phyloP scores from a whole-genome alignment of 768 basidiomycete genomes.

The Candolleomyces eurysporus region DNA sequence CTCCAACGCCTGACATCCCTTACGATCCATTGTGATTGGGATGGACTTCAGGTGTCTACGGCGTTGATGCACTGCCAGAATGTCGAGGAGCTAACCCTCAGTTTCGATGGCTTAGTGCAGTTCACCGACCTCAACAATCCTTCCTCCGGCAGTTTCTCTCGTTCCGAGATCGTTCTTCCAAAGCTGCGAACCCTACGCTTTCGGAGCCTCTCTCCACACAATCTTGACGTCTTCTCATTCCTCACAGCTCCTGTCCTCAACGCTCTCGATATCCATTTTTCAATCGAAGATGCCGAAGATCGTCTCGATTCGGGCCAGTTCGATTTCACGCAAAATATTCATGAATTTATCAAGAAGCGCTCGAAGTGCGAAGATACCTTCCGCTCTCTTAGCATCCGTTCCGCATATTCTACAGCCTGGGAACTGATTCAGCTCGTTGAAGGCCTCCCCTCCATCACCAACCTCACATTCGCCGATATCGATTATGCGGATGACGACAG shows the following conservation, averaged over 20 bases:
- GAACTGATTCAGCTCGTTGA: not conserved
- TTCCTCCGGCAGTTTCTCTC: no score
- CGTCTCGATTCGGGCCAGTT: not conserved
- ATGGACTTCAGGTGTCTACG: not conserved
- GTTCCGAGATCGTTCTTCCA: not conserved
- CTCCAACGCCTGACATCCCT: not conserved
- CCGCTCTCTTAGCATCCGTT: no score
- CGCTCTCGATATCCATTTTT: not conserved
- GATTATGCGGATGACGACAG: not conserved
- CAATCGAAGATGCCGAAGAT: not conserved
- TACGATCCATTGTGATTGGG: not conserved
- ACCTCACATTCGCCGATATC: not conserved
- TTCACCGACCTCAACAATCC: no score
- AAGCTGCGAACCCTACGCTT: not conserved
- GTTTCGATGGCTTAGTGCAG: not conserved
- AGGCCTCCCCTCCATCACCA: not conserved
- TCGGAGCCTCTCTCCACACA: not conserved
- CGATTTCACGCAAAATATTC: not conserved
- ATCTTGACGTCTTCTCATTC: not conserved
- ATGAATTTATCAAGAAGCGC: not conserved
- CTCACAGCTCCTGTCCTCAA: not conserved
- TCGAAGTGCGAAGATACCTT: no score
- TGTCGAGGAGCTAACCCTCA: not conserved
- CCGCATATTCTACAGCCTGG: no score
- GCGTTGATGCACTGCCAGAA: not conserved